Conservation (phyloP, 768 basidiomycete species). For the Myochromella boudieri region DNA sequence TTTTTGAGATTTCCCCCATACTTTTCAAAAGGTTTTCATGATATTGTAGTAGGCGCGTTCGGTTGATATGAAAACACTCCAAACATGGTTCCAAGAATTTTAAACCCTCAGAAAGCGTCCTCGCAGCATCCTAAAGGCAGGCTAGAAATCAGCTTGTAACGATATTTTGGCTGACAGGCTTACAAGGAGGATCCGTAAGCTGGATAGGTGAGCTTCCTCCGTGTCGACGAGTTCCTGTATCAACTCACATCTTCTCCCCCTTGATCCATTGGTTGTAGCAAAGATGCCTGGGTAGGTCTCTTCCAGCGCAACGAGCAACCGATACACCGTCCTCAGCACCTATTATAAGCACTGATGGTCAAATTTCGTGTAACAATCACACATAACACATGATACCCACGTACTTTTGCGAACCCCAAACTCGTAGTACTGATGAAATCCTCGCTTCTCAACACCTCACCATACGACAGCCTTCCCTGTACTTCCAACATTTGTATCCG, state of each 20-base stretch:
- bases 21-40: conserved; percentile 19
- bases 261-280: conserved; percentile 24
- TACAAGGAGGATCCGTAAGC: conserved; percentile 29
- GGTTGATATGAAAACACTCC: conserved; percentile 22
- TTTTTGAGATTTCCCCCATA: conserved; percentile 10
- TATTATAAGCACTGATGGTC: conserved; percentile 9
- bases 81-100: conserved; percentile 17
- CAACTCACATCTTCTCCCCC: conserved; percentile 21
- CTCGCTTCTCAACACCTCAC: conserved; percentile 38
- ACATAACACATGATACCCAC: conserved; percentile 3
- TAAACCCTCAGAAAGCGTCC: conserved; percentile 24
- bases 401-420: conserved; percentile 34
- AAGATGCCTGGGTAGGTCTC: conserved; percentile 36
- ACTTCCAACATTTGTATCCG: conserved; percentile 32
- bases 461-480: conserved; percentile 32
- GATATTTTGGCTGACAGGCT: conserved; percentile 11
- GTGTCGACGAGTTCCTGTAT: conserved; percentile 32
- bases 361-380: too few relatives aligned
- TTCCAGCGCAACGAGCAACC: conserved; percentile 33
- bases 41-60: conserved; percentile 19
- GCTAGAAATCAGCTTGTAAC: neutral
- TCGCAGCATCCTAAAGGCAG: conserved; percentile 32
- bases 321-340: conserved; percentile 35
- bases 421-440: conserved; percentile 32
- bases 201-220: conserved; percentile 29